A percentile compares a stretch with the other conserved stretches of the same genome.
These are phyloP conservation scores for Cyberlindnera suaveolens DNA, from an alignment of 805 yeast species.

Conservation along the genomic window DNA sequence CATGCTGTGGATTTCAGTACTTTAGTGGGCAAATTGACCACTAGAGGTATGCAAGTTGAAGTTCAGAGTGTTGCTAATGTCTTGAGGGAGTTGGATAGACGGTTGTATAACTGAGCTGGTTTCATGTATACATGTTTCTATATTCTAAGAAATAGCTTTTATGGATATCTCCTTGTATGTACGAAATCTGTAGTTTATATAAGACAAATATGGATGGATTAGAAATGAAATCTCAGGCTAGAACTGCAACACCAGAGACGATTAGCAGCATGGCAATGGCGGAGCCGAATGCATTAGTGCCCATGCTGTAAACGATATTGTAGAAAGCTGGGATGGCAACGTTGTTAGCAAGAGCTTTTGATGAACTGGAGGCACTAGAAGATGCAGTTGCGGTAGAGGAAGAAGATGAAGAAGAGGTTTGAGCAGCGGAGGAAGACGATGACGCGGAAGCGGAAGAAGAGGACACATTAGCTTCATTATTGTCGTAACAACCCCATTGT, in stretches of 20 bases:
- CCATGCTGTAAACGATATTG: slow-evolving; percentile 5
- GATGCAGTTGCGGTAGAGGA: slow-evolving; percentile 21
- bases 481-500: slow-evolving; percentile 30
- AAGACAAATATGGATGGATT: no score
- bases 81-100: slow-evolving; percentile 70
- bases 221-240: neutral
- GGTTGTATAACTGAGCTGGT: slow-evolving; percentile 15
- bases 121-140: neutral
- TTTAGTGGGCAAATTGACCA: slow-evolving; percentile 67
- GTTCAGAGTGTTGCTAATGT: slow-evolving; percentile 87
- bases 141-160: neutral
- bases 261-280: no score
- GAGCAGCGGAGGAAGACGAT: slow-evolving; percentile 19
- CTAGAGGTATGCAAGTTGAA: slow-evolving; percentile 86
- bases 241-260: slow-evolving; percentile 10
- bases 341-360: slow-evolving; percentile 10
- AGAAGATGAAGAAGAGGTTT: slow-evolving; percentile 20
- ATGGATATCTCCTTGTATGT: no score
- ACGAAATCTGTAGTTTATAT: no score
- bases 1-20: slow-evolving; percentile 66
- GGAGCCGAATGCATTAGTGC: no score
- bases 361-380: slow-evolving; percentile 20
- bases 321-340: slow-evolving; percentile 16
- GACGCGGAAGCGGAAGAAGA: slow-evolving; percentile 16
- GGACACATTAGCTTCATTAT: slow-evolving; percentile 21